Evolutionary conservation across 2,329 filamentous ascomycete genomes (phyloP).

Genomic region (Alternaria sp.): DNA sequence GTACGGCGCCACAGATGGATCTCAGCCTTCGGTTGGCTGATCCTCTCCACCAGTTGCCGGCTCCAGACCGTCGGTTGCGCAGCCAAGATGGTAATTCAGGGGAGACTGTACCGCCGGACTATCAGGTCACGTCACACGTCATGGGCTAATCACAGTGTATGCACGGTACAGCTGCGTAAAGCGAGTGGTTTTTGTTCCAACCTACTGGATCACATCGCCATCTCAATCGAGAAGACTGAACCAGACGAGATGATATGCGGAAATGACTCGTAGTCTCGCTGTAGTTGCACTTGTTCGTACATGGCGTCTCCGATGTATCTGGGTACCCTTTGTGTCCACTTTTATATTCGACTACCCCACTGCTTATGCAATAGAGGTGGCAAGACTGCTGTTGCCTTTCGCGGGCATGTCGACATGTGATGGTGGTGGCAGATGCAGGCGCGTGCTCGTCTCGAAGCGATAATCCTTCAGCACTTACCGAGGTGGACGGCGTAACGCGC

Average conservation of each 20-base stretch:
- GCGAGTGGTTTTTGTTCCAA: conserved; percentile 28
- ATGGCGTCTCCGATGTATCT: neutral
- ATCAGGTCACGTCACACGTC: conserved; percentile 30
- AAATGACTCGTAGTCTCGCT: conserved; percentile 20
- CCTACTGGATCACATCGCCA: conserved; percentile 21
- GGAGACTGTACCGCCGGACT: conserved; percentile 13
- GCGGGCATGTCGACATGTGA: conserved; percentile 8
- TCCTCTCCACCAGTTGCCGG: conserved; percentile 37
- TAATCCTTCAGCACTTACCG: conserved; percentile 10
- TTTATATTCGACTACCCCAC: neutral
- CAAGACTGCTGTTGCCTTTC: conserved; percentile 6
- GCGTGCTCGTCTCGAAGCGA: conserved; percentile 3
- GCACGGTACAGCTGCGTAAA: conserved; percentile 23
- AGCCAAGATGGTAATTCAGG: conserved; percentile 22
- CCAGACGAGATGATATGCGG: conserved; percentile 17
- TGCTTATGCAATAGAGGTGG: neutral
- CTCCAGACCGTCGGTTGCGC: conserved; percentile 44
- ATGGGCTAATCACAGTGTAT: conserved; percentile 24
- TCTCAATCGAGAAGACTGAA: conserved; percentile 23
- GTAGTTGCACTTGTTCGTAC: conserved; percentile 6
- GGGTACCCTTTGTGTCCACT: conserved; percentile 1
- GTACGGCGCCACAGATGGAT: conserved; percentile 34
- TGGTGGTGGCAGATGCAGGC: conserved; percentile 2
- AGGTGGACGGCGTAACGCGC: no score
- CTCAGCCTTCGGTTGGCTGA: conserved; percentile 42